These are phyloP conservation scores for Fusarium avenaceum DNA, from an alignment of 2,329 filamentous ascomycete species.

Conservation along the genomic window DNA sequence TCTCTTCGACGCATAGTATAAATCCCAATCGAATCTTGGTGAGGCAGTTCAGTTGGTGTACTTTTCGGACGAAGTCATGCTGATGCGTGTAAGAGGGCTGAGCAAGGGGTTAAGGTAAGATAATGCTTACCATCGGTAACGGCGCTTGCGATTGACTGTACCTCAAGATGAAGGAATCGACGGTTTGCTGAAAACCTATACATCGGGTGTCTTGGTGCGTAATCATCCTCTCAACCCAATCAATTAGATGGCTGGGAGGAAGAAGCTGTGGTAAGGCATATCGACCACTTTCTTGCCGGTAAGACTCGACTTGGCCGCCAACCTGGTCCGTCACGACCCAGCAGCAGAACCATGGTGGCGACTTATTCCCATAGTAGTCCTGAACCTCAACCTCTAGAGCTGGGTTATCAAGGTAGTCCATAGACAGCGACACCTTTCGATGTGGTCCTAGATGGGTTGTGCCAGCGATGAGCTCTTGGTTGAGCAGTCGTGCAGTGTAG, in stretches of 20 bases:
- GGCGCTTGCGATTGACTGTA: slow-evolving; percentile 42
- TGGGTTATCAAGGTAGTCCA: slow-evolving; percentile 49
- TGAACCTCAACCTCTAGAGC: slow-evolving; percentile 45
- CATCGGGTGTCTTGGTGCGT: slow-evolving; percentile 43
- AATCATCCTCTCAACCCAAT: slow-evolving; percentile 48
- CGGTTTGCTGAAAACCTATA: slow-evolving; percentile 49
- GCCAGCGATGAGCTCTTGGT: slow-evolving; percentile 49
- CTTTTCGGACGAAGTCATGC: slow-evolving; percentile 46
- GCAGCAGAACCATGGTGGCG: slow-evolving; percentile 48
- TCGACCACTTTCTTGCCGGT: slow-evolving; percentile 46
- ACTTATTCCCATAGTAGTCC: slow-evolving; percentile 44
- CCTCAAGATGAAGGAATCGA: slow-evolving; percentile 48
- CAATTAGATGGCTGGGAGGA: slow-evolving; percentile 38
- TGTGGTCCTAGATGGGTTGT: slow-evolving; percentile 49
- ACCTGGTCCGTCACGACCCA: slow-evolving; percentile 49
- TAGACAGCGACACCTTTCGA: slow-evolving; percentile 45
- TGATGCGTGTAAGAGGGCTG: slow-evolving; percentile 19
- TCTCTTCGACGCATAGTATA: slow-evolving; percentile 45
- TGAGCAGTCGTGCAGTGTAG: slow-evolving; percentile 47
- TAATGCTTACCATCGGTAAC: slow-evolving; percentile 45
- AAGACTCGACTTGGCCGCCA: slow-evolving; percentile 47
- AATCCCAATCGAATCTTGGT: slow-evolving; percentile 48
- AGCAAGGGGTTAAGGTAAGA: background rate
- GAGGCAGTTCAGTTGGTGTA: slow-evolving; percentile 48
- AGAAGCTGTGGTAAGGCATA: slow-evolving; percentile 48